Conservation (phyloP, 305 asterid species). For the Fraxinus albicans region DNA sequence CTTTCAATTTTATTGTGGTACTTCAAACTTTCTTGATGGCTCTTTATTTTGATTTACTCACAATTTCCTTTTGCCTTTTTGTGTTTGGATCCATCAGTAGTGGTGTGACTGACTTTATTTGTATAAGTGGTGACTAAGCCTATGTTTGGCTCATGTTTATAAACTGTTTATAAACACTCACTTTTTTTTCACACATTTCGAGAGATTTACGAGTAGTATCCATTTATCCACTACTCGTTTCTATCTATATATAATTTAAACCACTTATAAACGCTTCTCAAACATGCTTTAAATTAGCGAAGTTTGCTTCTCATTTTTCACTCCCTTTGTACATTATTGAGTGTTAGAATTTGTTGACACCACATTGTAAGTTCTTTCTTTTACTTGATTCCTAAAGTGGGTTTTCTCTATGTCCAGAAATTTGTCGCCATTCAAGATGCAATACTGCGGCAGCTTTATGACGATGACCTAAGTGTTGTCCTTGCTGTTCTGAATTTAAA, state of each 20-base stretch:
- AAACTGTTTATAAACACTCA: neutral
- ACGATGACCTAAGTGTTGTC: constrained; percentile 80
- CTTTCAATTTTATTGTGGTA: constrained; percentile 13
- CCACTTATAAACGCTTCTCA: neutral
- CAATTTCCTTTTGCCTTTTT: neutral
- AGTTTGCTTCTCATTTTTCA: constrained; percentile 3
- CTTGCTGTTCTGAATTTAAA: constrained; percentile 65
- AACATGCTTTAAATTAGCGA: neutral
- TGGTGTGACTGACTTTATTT: neutral
- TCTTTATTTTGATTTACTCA: neutral
- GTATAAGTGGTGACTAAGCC: constrained; percentile 1
- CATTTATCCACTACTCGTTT: neutral
- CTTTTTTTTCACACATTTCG: neutral
- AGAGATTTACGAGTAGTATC: neutral
- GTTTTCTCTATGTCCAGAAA: constrained; percentile 43
- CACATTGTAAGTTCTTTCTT: neutral
- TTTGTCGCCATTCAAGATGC: constrained; percentile 74
- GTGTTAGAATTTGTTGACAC: constrained; percentile 1
- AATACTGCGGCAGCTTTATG: constrained; percentile 64
- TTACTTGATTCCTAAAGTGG: neutral
- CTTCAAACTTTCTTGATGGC: neutral
- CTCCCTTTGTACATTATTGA: constrained; percentile 4
- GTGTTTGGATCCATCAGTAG: neutral
- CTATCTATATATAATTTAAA: neutral
- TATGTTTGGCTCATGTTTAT: neutral